Evolutionary conservation across 352 stramenopile species (phyloP), one percentile per base, ranked within the genome.

Genomic region (Phytophthora macrochlamydospora): DNA sequence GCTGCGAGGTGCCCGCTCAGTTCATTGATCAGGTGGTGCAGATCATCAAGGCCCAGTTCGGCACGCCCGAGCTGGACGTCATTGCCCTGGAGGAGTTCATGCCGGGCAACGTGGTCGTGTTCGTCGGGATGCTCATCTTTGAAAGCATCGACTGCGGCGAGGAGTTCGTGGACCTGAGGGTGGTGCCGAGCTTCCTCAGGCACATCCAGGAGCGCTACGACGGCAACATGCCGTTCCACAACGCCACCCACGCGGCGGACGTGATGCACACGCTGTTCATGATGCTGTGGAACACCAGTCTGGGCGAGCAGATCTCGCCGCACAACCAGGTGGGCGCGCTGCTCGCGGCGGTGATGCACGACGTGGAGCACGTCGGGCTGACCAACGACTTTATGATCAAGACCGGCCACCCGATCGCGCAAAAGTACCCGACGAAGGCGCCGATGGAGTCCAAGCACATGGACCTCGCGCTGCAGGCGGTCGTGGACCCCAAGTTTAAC

Each of bases 401-500:
- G 61, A 91, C 79, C 13, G 79, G 83, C 56, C 86, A 94, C 65
- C 75, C 68, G 9, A 87, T 94, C 42, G 82, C 84, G 4, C 55
- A 73, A 54, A 76, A 80, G 62, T 93, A 88, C 56, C 68, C 71
- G 13, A 80, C 79, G 0, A 78, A 67, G 31, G 83, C 81, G 7
- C 86, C 86, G 8, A 89, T 94, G 82, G 86, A 94, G 64, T 83
- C 83, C 30, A 94, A 90, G 79, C 86, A 94, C 72, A 73, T 75
- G 31, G 76, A 76, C 13, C 57, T 93, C 13, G 86, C 84, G 0
- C 33, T 91, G 30, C 62, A 89, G 32, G 61, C 87, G 38, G 70
- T 94, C 29, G 60, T 71, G 1, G 69, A 87, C 45, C 52, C 69
- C 4, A 65, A 75, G 37, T 88, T 88, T 38, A 59, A 85, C 59